phyloP scores from a whole-genome alignment of 345 rosid species.

The Melaleuca alternifolia region DNA sequence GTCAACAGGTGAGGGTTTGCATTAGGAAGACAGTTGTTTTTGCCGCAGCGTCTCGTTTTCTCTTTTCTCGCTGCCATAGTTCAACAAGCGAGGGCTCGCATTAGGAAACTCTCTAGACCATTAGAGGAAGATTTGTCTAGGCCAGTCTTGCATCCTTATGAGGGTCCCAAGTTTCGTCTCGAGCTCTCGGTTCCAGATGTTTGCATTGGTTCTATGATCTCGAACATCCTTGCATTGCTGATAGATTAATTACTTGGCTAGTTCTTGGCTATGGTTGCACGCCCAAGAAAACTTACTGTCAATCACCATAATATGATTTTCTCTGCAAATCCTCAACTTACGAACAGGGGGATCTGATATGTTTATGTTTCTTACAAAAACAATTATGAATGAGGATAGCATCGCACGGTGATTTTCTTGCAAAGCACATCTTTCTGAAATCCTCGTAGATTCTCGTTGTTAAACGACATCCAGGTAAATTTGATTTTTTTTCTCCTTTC shows the following conservation, averaged over 20 bases:
- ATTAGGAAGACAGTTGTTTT: slow-evolving; percentile 4
- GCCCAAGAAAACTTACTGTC: background rate
- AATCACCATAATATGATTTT: background rate
- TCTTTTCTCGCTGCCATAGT: background rate
- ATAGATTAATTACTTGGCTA: background rate
- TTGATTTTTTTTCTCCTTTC: background rate
- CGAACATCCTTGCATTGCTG: background rate
- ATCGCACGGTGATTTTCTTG: slow-evolving; percentile 8
- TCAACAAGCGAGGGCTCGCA: background rate
- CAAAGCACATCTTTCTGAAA: background rate
- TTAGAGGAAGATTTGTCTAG: slow-evolving; percentile 92
- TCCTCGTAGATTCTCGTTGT: background rate
- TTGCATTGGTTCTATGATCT: background rate
- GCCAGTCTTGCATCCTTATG: slow-evolving; percentile 89
- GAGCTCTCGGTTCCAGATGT: slow-evolving; percentile 97
- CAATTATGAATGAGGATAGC: background rate
- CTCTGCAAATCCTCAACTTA: slow-evolving; percentile 74
- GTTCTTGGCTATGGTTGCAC: background rate
- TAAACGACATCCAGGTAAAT: background rate
- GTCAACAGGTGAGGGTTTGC: slow-evolving; percentile 60
- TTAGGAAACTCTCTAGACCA: slow-evolving; percentile 70
- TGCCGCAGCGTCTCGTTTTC: background rate
- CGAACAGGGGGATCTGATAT: slow-evolving; percentile 58
- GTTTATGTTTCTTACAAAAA: too few species aligned
- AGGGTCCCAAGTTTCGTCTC: slow-evolving; percentile 85